A percentile compares a stretch with the other conserved stretches of the same genome.
phyloP scores from a whole-genome alignment of 129 eudicot species.

The Saussurea involucrata region DNA sequence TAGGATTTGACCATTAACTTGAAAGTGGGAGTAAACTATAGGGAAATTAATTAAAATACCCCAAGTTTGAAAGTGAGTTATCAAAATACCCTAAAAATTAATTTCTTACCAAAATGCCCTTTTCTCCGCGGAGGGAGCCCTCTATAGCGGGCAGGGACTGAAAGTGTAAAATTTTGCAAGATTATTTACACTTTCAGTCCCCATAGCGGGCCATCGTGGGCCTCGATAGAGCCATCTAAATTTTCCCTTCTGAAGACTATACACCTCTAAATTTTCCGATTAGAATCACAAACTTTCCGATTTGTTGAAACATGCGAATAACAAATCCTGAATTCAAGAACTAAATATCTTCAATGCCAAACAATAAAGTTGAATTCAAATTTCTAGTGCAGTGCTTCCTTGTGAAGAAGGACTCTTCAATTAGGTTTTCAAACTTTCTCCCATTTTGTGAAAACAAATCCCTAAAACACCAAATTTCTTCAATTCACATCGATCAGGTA shows the following conservation, averaged over 20 bases:
- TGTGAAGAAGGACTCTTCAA: not conserved
- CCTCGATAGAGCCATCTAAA: too few relatives aligned
- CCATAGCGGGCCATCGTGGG: too few relatives aligned
- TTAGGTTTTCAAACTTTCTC: not conserved
- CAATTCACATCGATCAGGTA: not conserved
- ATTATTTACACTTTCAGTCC: too few relatives aligned
- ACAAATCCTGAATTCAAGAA: not conserved
- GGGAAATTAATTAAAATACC: too few relatives aligned
- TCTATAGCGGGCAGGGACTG: too few relatives aligned
- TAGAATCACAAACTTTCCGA: not conserved
- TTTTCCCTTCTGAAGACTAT: not conserved
- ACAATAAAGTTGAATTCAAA: not conserved
- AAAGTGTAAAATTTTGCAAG: too few relatives aligned
- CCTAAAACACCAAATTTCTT: constrained; percentile 6
- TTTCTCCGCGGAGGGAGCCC: too few relatives aligned
- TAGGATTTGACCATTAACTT: too few relatives aligned
- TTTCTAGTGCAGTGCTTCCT: not conserved
- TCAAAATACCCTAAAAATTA: too few relatives aligned
- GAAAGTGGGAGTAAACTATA: too few relatives aligned
- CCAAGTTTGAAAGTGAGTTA: too few relatives aligned
- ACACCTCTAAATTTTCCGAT: not conserved
- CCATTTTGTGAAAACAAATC: not conserved
- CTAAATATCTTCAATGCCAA: not conserved
- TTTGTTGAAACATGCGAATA: not conserved
- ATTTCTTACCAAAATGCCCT: too few relatives aligned